These are phyloP conservation scores for Yarrowia sp. DNA, from an alignment of 805 yeast species.

Conservation along the genomic window DNA sequence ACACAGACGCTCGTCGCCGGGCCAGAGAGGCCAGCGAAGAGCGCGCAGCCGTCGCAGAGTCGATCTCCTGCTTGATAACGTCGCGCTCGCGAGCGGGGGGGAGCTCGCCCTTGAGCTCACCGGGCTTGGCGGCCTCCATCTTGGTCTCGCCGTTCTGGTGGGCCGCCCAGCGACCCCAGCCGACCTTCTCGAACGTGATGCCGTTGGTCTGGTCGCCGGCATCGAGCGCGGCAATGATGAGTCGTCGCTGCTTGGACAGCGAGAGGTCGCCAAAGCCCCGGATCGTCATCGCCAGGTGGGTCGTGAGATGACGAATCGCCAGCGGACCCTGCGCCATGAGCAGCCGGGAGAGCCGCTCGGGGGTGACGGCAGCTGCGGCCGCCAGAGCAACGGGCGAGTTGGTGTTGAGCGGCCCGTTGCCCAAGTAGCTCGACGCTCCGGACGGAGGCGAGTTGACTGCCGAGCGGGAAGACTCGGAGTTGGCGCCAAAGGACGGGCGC, in stretches of 20 bases:
- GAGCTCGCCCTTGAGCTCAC: background rate
- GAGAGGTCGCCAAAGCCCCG: constrained; percentile 77
- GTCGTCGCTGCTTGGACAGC: constrained; percentile 81
- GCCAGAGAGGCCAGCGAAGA: constrained; percentile 11
- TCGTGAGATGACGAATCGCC: constrained; percentile 86
- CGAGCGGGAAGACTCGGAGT: constrained; percentile 1
- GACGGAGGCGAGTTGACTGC: constrained; percentile 1
- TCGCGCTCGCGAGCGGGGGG: constrained; percentile 1
- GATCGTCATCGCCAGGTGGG: constrained; percentile 69
- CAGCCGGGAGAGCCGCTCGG: constrained; percentile 68
- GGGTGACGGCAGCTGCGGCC: constrained; percentile 81
- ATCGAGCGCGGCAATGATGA: constrained; percentile 86
- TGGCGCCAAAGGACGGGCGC: constrained; percentile 5
- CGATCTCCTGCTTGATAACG: constrained; percentile 9
- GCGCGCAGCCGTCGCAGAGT: background rate
- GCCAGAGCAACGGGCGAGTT: constrained; percentile 86
- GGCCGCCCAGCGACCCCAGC: constrained; percentile 98
- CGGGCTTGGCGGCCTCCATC: constrained; percentile 1
- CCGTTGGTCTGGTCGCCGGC: constrained; percentile 46
- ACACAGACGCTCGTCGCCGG: constrained; percentile 29
- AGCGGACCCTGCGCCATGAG: constrained; percentile 76
- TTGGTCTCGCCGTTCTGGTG: constrained; percentile 38
- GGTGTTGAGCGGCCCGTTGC: constrained; percentile 46
- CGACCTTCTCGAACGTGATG: constrained; percentile 83
- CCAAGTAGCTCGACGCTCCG: background rate